phyloP scores from a whole-genome alignment of 176 grass and related monocot genomes.

The Rhynchospora pubera region DNA sequence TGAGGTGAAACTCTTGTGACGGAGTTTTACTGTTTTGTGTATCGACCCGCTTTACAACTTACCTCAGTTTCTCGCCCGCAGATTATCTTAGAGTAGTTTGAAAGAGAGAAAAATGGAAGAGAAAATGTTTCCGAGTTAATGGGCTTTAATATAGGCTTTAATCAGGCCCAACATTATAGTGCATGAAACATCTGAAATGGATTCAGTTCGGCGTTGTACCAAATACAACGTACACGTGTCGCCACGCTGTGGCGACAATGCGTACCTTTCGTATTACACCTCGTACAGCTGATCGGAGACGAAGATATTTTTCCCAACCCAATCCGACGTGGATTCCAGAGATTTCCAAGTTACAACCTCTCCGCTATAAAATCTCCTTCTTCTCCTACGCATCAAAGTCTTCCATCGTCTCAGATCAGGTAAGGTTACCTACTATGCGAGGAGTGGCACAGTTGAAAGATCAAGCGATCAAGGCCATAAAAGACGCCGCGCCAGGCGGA shows the following conservation, averaged over 20 bases:
- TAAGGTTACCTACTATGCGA: constrained; percentile 2
- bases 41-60: too few relatives aligned
- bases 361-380: background rate
- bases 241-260: too few relatives aligned
- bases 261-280: background rate
- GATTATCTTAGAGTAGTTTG: too few relatives aligned
- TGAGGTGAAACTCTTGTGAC: background rate
- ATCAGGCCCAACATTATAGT: too few relatives aligned
- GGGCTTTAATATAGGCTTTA: too few relatives aligned
- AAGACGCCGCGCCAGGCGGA: background rate
- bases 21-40: background rate
- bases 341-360: too few relatives aligned
- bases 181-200: too few relatives aligned
- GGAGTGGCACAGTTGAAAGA: constrained; percentile 4
- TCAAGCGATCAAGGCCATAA: background rate
- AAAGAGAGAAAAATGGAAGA: too few relatives aligned
- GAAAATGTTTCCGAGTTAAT: too few relatives aligned
- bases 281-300: background rate
- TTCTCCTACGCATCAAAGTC: background rate
- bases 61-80: too few relatives aligned
- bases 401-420: background rate
- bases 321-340: constrained; percentile 1
- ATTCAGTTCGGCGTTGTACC: too few relatives aligned
- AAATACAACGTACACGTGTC: too few relatives aligned
- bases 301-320: background rate